phyloP scores from a whole-genome alignment of 805 yeast genomes.

The Saturnispora bothae region DNA sequence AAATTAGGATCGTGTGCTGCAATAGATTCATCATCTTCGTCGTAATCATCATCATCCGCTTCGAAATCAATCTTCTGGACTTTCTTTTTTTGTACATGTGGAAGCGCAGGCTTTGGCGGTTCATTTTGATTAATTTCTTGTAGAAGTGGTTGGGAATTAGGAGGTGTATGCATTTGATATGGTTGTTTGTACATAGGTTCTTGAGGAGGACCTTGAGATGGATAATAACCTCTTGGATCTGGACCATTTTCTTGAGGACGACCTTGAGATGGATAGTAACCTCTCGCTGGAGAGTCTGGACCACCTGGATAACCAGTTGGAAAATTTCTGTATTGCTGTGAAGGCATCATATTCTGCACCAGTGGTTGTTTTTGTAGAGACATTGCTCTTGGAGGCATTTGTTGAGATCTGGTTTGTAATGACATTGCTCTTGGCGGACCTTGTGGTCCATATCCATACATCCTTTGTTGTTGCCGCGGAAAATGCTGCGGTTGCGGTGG shows the following conservation, averaged over 20 bases:
- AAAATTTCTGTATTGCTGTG: no score
- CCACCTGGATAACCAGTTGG: no score
- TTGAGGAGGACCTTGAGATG: background rate
- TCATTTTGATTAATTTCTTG: background rate
- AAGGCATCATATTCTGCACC: no score
- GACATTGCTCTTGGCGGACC: constrained; percentile 12
- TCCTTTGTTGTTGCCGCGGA: no score
- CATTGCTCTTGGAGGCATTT: constrained; percentile 19
- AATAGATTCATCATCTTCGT: background rate
- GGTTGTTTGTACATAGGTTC: background rate
- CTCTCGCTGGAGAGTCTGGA: background rate
- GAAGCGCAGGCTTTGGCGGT: background rate
- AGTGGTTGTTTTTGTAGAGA: constrained; percentile 17
- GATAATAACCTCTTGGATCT: background rate
- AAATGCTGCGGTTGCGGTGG: no score
- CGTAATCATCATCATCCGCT: background rate
- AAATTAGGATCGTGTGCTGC: background rate
- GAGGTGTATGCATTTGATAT: background rate
- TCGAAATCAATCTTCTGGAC: constrained; percentile 7
- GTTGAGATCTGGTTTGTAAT: constrained; percentile 11
- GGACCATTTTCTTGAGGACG: constrained; percentile 9
- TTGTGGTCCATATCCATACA: background rate
- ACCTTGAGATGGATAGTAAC: background rate
- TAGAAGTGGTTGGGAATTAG: background rate
- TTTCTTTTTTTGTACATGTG: background rate